Conservation (phyloP, 1,284 basidiomycete species). For the Athelia sp. region DNA sequence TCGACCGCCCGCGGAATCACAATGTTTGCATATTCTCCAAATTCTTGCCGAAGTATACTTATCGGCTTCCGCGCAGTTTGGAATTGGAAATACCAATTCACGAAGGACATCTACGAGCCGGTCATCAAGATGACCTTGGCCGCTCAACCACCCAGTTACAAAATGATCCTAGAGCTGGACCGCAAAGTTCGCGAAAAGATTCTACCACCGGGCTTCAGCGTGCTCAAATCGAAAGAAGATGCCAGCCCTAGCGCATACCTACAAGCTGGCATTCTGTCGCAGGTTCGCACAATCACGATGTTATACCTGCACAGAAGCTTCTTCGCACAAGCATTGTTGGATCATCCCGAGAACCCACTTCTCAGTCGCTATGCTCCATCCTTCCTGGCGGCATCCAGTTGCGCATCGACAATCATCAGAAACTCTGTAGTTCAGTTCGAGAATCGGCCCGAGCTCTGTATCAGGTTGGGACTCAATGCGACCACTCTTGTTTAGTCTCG, state of each 20-base stretch:
- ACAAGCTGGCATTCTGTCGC: conserved; percentile 42
- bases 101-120: conserved; percentile 21
- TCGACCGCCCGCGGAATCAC: conserved; percentile 22
- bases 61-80: conserved; percentile 18
- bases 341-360: conserved; percentile 54
- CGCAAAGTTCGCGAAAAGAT: conserved; percentile 47
- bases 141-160: conserved; percentile 45
- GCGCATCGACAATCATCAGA: conserved; percentile 57
- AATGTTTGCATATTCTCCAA: too few species aligned
- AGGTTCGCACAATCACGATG: conserved; percentile 44
- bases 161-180: conserved; percentile 52
- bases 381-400: conserved; percentile 57
- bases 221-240: conserved; percentile 41
- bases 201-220: conserved; percentile 45
- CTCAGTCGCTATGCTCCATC: conserved; percentile 61
- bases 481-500: too few species aligned
- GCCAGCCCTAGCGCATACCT: conserved; percentile 45
- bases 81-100: conserved; percentile 24
- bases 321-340: conserved; percentile 58
- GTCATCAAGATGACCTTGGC: conserved; percentile 47
- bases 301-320: conserved; percentile 56
- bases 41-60: neutral
- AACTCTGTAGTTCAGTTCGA: conserved; percentile 18
- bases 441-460: conserved; percentile 3
- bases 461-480: conserved; percentile 17